Evolutionary conservation across 176 grass and related monocot genomes (phyloP).

Genomic region (Oryza officinalis): DNA sequence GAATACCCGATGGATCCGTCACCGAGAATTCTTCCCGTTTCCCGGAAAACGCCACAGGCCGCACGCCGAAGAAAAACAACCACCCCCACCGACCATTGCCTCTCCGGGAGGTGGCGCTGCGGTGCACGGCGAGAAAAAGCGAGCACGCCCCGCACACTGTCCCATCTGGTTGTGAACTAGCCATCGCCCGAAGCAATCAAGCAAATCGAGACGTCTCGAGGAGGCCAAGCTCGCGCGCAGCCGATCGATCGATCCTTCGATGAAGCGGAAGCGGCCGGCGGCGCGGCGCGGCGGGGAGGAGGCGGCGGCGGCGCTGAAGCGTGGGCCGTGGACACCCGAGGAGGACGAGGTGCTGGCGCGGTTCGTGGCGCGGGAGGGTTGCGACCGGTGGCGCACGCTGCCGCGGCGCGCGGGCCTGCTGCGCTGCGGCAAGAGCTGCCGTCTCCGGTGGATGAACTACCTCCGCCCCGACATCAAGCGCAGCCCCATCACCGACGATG

Average conservation of each 20-base stretch:
- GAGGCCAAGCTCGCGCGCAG: neutral
- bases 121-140: slow-evolving; percentile 22
- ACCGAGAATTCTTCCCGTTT: slow-evolving; percentile 13
- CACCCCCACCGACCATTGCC: slow-evolving; percentile 50
- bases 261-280: slow-evolving; percentile 21
- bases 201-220: no score
- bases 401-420: slow-evolving; percentile 73
- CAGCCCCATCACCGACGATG: slow-evolving; percentile 69
- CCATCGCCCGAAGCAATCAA: neutral
- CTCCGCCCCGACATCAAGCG: slow-evolving; percentile 74
- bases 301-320: slow-evolving; percentile 46
- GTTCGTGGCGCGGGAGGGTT: slow-evolving; percentile 64
- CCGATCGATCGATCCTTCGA: neutral
- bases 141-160: neutral
- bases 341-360: slow-evolving; percentile 76
- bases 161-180: no score
- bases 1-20: neutral
- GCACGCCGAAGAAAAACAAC: slow-evolving; percentile 40
- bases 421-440: slow-evolving; percentile 90
- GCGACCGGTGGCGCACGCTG: slow-evolving; percentile 76
- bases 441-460: slow-evolving; percentile 94
- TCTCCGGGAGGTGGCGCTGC: slow-evolving; percentile 19
- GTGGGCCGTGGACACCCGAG: slow-evolving; percentile 79
- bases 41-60: slow-evolving; percentile 30
- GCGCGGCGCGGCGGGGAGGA: neutral